Evolutionary conservation across 257 asterid species (phyloP).

Genomic region (Mitragyna speciosa): DNA sequence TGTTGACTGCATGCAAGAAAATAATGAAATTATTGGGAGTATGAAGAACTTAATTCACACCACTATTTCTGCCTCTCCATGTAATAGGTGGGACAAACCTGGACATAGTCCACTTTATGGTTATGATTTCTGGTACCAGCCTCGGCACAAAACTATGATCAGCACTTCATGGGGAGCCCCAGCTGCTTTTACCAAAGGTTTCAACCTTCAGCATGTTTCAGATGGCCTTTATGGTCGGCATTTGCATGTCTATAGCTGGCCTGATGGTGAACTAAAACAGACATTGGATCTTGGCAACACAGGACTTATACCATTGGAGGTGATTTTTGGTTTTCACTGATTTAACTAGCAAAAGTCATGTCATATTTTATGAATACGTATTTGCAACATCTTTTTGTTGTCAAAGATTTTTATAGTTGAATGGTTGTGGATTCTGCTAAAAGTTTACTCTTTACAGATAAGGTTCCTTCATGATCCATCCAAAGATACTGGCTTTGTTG

Average conservation of each 20-base stretch:
- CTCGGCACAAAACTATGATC: slow-evolving; percentile 95
- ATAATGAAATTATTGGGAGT: not conserved
- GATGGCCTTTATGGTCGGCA: slow-evolving; percentile 90
- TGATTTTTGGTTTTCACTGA: not conserved
- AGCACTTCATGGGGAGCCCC: slow-evolving; percentile 99
- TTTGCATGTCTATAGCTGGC: slow-evolving; percentile 95
- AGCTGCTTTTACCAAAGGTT: slow-evolving; percentile 83
- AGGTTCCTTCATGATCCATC: slow-evolving; percentile 87
- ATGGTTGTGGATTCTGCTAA: not conserved
- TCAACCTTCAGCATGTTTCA: slow-evolving; percentile 78
- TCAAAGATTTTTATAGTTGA: not conserved
- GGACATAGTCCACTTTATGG: slow-evolving; percentile 91
- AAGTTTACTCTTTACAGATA: slow-evolving; percentile 38
- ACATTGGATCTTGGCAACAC: slow-evolving; percentile 91
- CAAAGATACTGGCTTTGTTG: slow-evolving; percentile 84
- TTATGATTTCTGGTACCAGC: slow-evolving; percentile 98
- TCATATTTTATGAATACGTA: not conserved
- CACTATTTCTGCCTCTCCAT: not conserved
- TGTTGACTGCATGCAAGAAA: not conserved
- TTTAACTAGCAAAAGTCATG: too few relatives aligned
- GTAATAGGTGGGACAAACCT: slow-evolving; percentile 92
- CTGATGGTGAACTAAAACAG: slow-evolving; percentile 85
- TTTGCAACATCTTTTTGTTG: not conserved
- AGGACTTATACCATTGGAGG: slow-evolving; percentile 94
- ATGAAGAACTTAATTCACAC: not conserved